These are phyloP conservation scores for Astragalus glycyphyllos DNA, from an alignment of 306 rosid genomes.

Conservation along the genomic window DNA sequence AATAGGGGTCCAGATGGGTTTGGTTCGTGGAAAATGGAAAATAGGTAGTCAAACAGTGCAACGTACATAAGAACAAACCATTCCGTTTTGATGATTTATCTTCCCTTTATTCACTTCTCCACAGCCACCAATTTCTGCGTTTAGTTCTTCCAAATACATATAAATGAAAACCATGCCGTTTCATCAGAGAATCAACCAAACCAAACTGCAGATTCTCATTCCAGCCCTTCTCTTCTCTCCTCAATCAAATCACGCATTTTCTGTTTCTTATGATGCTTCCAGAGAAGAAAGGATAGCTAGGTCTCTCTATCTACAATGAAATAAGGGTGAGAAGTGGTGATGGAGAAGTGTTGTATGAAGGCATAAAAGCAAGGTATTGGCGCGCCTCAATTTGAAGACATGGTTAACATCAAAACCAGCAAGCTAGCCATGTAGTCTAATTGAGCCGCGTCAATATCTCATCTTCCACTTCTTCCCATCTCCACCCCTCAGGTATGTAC, in stretches of 20 bases:
- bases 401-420: constrained; percentile 47
- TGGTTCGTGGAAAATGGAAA: constrained; percentile 47
- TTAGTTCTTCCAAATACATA: neutral
- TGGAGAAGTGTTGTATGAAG: constrained; percentile 46
- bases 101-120: constrained; percentile 31
- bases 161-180: neutral
- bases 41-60: constrained; percentile 42
- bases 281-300: neutral
- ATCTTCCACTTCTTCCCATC: constrained; percentile 50
- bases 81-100: constrained; percentile 22
- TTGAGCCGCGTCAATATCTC: constrained; percentile 99
- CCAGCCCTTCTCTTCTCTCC: neutral
- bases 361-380: constrained; percentile 62
- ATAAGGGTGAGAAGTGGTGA: constrained; percentile 22
- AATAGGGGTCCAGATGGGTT: constrained; percentile 44
- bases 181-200: neutral
- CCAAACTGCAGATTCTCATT: neutral
- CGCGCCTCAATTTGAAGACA: constrained; percentile 78
- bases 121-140: constrained; percentile 41
- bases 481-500: neutral
- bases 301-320: neutral
- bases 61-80: constrained; percentile 47
- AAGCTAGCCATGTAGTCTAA: constrained; percentile 54
- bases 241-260: neutral
- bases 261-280: too few species aligned